Conservation (phyloP, 106 monocot species). For the Vanilla planifolia region DNA sequence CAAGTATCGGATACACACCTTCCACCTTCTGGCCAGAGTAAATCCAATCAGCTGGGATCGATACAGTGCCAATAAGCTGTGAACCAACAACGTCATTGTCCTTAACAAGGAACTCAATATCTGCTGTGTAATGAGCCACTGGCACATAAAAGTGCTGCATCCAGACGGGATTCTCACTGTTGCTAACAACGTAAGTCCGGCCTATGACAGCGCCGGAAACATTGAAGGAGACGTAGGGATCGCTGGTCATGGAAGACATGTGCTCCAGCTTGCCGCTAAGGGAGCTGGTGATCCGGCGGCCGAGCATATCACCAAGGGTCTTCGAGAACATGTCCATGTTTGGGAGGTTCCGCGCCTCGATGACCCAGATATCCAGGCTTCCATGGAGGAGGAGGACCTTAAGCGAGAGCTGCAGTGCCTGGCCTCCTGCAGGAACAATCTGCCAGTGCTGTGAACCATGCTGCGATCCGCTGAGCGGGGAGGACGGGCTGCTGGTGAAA, state of each 20-base stretch:
- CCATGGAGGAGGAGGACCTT: conserved; percentile 79
- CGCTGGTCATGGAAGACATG: conserved; percentile 64
- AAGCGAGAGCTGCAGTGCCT: conserved; percentile 21
- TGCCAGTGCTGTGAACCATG: conserved; percentile 7
- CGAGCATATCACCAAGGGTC: conserved; percentile 57
- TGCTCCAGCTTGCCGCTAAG: conserved; percentile 40
- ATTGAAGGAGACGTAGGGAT: conserved; percentile 74
- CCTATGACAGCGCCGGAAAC: conserved; percentile 45
- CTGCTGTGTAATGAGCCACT: conserved; percentile 67
- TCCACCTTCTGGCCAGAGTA: conserved; percentile 55
- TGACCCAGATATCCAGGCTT: conserved; percentile 61
- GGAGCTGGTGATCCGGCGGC: conserved; percentile 19
- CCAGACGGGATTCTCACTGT: conserved; percentile 88
- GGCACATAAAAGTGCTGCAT: conserved; percentile 79
- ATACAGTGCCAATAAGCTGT: conserved; percentile 68
- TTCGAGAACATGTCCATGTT: conserved; percentile 91
- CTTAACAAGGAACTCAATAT: conserved; percentile 67
- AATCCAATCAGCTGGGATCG: conserved; percentile 53
- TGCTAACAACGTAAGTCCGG: conserved; percentile 74
- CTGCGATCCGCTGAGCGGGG: background rate
- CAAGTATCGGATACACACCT: conserved; percentile 57
- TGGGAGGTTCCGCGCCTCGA: conserved; percentile 60
- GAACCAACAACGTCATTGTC: conserved; percentile 81
- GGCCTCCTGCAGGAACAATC: conserved; percentile 5
- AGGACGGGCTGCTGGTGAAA: conserved; percentile 5